phyloP scores from a whole-genome alignment of 116 monocot genomes.

The Cymodocea nodosa region DNA sequence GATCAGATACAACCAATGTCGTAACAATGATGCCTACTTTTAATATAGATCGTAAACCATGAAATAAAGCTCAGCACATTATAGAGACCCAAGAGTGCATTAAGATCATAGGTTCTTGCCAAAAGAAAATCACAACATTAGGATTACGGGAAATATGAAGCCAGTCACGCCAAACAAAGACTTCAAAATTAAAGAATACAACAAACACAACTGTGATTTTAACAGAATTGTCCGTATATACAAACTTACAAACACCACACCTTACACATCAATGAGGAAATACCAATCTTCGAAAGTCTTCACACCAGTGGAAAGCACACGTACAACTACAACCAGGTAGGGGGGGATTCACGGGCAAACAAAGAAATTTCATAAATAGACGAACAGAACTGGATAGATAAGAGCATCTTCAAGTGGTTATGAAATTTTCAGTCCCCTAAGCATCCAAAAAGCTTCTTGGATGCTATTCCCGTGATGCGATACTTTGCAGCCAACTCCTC shows the following conservation, averaged over 20 bases:
- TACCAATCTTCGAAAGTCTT: not conserved
- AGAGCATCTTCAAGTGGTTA: not conserved
- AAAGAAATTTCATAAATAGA: not conserved
- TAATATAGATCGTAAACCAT: no score
- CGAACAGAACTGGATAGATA: not conserved
- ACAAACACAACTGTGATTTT: not conserved
- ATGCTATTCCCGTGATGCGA: conserved; percentile 25
- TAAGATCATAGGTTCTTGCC: no score
- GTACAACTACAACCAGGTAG: not conserved
- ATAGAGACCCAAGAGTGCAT: no score
- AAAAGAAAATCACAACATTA: not conserved
- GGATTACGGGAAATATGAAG: no score
- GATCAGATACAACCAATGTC: no score
- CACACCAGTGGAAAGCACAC: not conserved
- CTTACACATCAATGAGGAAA: not conserved
- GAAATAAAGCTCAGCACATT: no score
- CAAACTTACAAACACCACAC: not conserved
- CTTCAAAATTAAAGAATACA: not conserved
- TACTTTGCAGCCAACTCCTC: conserved; percentile 42
- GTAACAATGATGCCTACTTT: no score
- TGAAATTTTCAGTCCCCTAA: conserved; percentile 7
- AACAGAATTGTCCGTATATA: not conserved
- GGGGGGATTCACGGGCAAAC: not conserved
- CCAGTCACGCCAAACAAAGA: not conserved
- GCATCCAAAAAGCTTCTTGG: conserved; percentile 36